These are phyloP conservation scores for Tetracentron sinense DNA, from an alignment of 164 flowering plant species.

Conservation along the genomic window DNA sequence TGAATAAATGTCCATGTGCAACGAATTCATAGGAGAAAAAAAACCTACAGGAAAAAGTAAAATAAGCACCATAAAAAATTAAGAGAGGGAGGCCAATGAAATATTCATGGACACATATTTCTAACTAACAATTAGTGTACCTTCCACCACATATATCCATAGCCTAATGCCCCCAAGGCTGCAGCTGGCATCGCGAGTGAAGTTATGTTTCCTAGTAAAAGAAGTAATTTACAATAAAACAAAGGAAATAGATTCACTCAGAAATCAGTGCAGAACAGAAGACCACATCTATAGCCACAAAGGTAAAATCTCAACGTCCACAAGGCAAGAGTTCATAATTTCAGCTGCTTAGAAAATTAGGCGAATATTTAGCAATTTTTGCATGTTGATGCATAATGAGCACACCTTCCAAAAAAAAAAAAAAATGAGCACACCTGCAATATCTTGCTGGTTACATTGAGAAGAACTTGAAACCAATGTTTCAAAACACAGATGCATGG, in stretches of 20 bases:
- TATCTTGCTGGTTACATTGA: background rate
- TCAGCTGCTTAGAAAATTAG: background rate
- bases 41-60: too few species aligned
- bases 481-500: too few species aligned
- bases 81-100: conserved; percentile 1
- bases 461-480: background rate
- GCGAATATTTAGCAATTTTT: background rate
- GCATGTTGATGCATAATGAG: background rate
- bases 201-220: conserved; percentile 40
- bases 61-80: background rate
- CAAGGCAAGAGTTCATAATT: background rate
- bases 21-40: too few species aligned
- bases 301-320: background rate
- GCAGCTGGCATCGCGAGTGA: conserved; percentile 64
- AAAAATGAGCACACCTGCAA: background rate
- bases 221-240: background rate
- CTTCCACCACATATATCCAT: conserved; percentile 99
- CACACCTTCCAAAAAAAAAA: too few species aligned
- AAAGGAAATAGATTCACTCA: background rate
- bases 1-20: too few species aligned
- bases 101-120: too few species aligned
- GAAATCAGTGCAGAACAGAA: background rate
- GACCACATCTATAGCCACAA: background rate
- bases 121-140: too few species aligned
- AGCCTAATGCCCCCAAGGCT: conserved; percentile 70